Evolutionary conservation across 2,329 filamentous ascomycete species (phyloP).

Genomic region (Orbilia oligospora): DNA sequence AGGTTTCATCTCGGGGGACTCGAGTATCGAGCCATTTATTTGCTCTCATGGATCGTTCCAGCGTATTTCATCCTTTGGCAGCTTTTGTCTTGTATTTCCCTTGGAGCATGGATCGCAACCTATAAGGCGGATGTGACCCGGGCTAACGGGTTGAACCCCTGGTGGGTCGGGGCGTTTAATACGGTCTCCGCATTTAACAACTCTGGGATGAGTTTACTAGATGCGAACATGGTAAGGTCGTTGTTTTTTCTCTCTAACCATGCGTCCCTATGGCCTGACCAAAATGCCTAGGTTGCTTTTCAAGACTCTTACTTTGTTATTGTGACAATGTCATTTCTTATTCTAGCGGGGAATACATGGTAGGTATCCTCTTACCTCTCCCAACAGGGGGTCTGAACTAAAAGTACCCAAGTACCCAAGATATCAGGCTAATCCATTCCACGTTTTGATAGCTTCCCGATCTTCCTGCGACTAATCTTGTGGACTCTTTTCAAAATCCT

Average conservation of each 20-base stretch:
- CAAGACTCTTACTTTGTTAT: slow-evolving; percentile 66
- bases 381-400: background rate
- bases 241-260: background rate
- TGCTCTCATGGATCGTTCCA: slow-evolving; percentile 75
- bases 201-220: slow-evolving; percentile 78
- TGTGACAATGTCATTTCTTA: slow-evolving; percentile 61
- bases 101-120: slow-evolving; percentile 75
- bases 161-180: slow-evolving; percentile 79
- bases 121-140: slow-evolving; percentile 70
- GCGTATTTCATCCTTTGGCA: slow-evolving; percentile 75
- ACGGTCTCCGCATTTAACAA: slow-evolving; percentile 80
- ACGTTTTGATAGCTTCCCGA: slow-evolving; percentile 67
- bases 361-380: slow-evolving; percentile 64
- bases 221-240: slow-evolving; percentile 75
- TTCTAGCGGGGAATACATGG: slow-evolving; percentile 67
- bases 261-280: slow-evolving; percentile 8
- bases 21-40: slow-evolving; percentile 75
- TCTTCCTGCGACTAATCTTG: slow-evolving; percentile 71
- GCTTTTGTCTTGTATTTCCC: slow-evolving; percentile 72
- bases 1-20: slow-evolving; percentile 74
- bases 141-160: slow-evolving; percentile 75
- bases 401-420: background rate
- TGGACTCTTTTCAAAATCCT: slow-evolving; percentile 70
- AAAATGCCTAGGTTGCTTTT: slow-evolving; percentile 69
- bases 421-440: slow-evolving; percentile 5